Conservation (phyloP, 352 stramenopile genomes). For the Globisporangium perplexum region DNA sequence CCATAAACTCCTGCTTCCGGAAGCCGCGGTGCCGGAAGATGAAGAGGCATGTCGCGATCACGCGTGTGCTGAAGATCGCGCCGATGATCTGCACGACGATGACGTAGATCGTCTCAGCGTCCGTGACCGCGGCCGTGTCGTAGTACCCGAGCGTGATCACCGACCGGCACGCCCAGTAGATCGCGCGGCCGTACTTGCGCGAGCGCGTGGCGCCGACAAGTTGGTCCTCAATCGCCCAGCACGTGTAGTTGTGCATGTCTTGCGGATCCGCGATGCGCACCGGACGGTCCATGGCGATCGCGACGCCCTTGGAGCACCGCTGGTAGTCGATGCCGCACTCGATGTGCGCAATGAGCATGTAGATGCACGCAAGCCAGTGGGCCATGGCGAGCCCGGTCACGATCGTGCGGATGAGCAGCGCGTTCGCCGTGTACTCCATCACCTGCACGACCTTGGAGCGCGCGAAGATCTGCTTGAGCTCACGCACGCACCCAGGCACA, state of each 20-base stretch:
- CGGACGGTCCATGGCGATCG: conserved; percentile 11
- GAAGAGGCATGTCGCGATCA: conserved; percentile 69
- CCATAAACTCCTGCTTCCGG: conserved; percentile 58
- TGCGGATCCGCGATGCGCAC: not conserved
- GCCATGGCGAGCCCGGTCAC: conserved; percentile 34
- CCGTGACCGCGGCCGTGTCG: conserved; percentile 44
- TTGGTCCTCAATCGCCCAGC: conserved; percentile 67
- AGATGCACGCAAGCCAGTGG: conserved; percentile 57
- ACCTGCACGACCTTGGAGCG: conserved; percentile 32
- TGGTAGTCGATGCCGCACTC: conserved; percentile 61
- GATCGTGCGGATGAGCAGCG: conserved; percentile 44
- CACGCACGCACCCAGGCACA: conserved; percentile 29
- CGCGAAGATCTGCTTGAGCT: conserved; percentile 45
- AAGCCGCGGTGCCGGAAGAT: conserved; percentile 59
- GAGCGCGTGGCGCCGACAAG: conserved; percentile 33
- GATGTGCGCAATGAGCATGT: conserved; percentile 61
- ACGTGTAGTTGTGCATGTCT: conserved; percentile 25
- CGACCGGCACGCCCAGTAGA: conserved; percentile 56
- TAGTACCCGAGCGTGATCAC: conserved; percentile 59
- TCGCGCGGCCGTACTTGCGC: conserved; percentile 47
- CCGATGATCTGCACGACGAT: conserved; percentile 56
- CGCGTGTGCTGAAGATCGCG: conserved; percentile 58
- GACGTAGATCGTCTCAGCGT: conserved; percentile 46
- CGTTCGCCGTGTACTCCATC: conserved; percentile 53
- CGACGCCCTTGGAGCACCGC: conserved; percentile 30